Conservation (phyloP, 331 rosid species). For the Erythrophleum ivorense region DNA sequence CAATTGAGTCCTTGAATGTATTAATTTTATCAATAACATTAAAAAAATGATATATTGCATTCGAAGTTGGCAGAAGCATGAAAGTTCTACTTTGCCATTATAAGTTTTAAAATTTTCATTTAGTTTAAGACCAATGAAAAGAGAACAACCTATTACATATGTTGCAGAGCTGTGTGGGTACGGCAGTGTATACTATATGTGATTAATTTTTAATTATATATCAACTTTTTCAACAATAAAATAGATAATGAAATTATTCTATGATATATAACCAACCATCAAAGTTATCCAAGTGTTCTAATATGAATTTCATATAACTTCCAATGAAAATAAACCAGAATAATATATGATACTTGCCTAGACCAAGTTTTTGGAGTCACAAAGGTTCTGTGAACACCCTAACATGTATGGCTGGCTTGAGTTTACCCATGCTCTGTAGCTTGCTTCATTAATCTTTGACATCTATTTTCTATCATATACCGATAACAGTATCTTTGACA, state of each 20-base stretch:
- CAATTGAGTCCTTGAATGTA: background rate
- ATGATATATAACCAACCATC: background rate
- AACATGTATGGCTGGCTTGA: background rate
- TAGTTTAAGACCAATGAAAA: background rate
- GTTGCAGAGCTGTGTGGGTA: too few relatives aligned
- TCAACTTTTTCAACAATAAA: too few relatives aligned
- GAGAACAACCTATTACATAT: background rate
- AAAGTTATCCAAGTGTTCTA: background rate
- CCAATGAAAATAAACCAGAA: background rate
- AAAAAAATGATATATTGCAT: background rate
- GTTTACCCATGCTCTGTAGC: background rate
- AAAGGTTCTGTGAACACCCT: too few relatives aligned
- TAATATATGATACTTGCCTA: background rate
- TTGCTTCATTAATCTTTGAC: too few relatives aligned
- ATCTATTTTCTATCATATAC: too few relatives aligned
- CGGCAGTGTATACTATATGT: background rate
- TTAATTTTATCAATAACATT: background rate
- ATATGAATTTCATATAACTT: background rate
- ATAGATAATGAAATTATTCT: background rate
- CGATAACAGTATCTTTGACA: too few relatives aligned
- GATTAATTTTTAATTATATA: background rate
- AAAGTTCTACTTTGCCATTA: background rate
- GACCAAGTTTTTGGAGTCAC: background rate
- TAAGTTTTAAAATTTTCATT: background rate
- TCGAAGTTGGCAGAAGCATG: background rate